Conservation (phyloP, 1,139 yeast genomes). For the Saccharomyces hybrid region DNA sequence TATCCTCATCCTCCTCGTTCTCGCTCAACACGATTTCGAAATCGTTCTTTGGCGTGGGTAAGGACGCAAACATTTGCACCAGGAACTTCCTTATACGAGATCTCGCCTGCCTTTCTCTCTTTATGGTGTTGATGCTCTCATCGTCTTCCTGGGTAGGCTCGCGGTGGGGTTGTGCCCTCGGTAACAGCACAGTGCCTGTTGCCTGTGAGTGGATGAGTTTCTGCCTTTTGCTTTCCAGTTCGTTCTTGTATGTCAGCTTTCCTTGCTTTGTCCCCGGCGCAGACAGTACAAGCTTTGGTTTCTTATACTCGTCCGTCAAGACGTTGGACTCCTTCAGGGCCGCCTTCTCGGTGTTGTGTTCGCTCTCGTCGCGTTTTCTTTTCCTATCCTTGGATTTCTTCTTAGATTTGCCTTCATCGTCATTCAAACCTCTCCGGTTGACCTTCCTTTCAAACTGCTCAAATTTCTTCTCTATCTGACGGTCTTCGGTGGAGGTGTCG, state of each 20-base stretch:
- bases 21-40: slow-evolving; percentile 41
- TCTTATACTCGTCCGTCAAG: slow-evolving; percentile 41
- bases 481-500: slow-evolving; percentile 56
- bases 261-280: slow-evolving; percentile 33
- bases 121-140: not conserved
- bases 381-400: slow-evolving; percentile 28
- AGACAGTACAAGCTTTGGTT: slow-evolving; percentile 52
- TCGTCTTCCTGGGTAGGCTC: not conserved
- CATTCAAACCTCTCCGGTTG: slow-evolving; percentile 42
- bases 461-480: slow-evolving; percentile 36
- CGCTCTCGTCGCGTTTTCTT: slow-evolving; percentile 18
- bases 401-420: slow-evolving; percentile 22
- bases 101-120: slow-evolving; percentile 1
- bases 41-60: slow-evolving; percentile 54
- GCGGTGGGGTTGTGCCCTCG: not conserved
- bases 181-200: slow-evolving; percentile 1
- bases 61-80: slow-evolving; percentile 31
- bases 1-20: slow-evolving; percentile 21
- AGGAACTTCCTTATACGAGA: slow-evolving; percentile 9
- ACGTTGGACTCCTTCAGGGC: slow-evolving; percentile 20
- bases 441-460: slow-evolving; percentile 42
- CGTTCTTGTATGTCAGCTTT: slow-evolving; percentile 16
- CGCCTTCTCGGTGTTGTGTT: slow-evolving; percentile 15
- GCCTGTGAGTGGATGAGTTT: slow-evolving; percentile 4
- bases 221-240: slow-evolving; percentile 15